Conservation (phyloP, 352 stramenopile species). For the Pythium dissotocum region DNA sequence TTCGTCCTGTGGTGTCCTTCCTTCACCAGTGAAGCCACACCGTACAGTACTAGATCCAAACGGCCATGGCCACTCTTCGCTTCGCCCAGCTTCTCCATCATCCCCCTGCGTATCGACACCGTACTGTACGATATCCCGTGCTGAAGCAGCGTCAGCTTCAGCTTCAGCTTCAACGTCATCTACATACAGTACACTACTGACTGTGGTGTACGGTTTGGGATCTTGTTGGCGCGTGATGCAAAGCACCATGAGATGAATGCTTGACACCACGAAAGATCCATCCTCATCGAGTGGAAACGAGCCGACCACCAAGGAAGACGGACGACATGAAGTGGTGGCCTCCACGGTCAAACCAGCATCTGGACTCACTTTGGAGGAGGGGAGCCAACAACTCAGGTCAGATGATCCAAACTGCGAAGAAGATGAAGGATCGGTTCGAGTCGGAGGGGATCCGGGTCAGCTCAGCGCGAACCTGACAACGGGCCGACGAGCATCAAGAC, state of each 20-base stretch:
- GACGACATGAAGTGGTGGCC: background rate
- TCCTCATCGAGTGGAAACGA: background rate
- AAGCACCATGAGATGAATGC: background rate
- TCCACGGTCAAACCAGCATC: background rate
- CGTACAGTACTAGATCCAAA: background rate
- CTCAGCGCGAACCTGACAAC: background rate
- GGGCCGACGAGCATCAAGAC: too few species aligned
- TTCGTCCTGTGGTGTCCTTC: background rate
- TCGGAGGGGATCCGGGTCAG: background rate
- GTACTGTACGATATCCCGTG: too few species aligned
- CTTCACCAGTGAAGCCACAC: background rate
- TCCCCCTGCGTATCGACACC: background rate
- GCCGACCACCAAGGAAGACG: background rate
- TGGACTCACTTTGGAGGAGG: too few species aligned
- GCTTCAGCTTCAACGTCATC: background rate
- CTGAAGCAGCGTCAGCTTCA: background rate
- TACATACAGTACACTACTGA: background rate
- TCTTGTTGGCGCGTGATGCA: background rate
- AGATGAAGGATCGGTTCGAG: background rate
- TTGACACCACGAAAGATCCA: background rate
- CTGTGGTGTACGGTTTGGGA: background rate
- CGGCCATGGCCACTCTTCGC: background rate
- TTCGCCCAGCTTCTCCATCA: background rate
- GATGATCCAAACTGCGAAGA: background rate
- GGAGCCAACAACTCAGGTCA: background rate